Evolutionary conservation across 192 early-diverging fungal species (phyloP), one percentile per base, ranked within the genome.

Genomic region (Backusella morwellensis): DNA sequence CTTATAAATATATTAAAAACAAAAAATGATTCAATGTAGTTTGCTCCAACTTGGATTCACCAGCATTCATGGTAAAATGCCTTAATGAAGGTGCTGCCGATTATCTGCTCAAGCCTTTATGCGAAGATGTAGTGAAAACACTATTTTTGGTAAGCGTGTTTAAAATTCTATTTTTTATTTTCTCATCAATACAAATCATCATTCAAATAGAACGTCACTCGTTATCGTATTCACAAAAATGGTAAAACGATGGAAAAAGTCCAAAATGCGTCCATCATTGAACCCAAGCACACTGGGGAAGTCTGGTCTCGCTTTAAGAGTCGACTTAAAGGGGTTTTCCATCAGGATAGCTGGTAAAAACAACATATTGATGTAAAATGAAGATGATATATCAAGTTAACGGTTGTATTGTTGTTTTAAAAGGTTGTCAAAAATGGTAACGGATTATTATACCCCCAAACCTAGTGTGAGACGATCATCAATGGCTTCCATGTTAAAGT

Each of bases 21-120:
- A 50, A 50, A 17, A 50, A 17, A 50, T 50, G 47, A 17, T 6
- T 35, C 76, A 40, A 35, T 69, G 2, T 68, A 82, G 85, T 84
- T 11, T 86, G 50, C 56, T 86, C 85, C 12, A 72, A 56, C 3
- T 74, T 74, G 66, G 81, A 82, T 54, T 81, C 81, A 19, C n/a
- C 77, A 0, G 77, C 84, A 19, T 84, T 84, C 34, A 87, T 88
- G 77, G 21, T 81, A 29, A 78, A 86, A 34, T 81, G 87, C 36
- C 78, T 90, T 50, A 82, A 90, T 17, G 66, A 82, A 32, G 89
- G 89, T 9, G 87, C 87, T n/a, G 82, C 76, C 7, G 89, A 90
- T 77, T 88, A 83, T 75, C 52, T 90, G 50, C 29, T 90, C 17
- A 90, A 88, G 77, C 89, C 89, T 14, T 70, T 90, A 47, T 74